phyloP scores from a whole-genome alignment of 2,329 filamentous ascomycete species.

The Beauveria sp. region DNA sequence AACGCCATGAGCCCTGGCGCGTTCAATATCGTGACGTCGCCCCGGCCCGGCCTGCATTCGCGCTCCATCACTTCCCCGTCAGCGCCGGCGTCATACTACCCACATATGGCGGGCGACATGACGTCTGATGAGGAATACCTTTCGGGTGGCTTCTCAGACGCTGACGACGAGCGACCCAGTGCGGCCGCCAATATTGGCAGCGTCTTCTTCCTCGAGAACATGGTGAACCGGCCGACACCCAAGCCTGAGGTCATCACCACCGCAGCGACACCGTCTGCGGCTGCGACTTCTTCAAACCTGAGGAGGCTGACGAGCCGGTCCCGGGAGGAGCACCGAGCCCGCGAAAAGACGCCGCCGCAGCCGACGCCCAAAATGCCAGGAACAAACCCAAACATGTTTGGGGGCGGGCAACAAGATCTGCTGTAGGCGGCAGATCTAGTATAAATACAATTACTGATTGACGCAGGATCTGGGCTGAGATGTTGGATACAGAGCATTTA shows the following conservation, averaged over 20 bases:
- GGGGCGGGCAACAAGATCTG: slow-evolving; percentile 30
- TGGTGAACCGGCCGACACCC: slow-evolving; percentile 47
- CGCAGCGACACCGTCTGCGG: background rate
- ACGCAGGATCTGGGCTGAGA: background rate
- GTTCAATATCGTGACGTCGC: slow-evolving; percentile 38
- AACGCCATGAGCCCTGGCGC: slow-evolving; percentile 58
- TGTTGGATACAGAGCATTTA: background rate
- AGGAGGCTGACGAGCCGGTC: slow-evolving; percentile 25
- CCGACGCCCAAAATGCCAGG: slow-evolving; percentile 33
- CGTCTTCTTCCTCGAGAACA: slow-evolving; percentile 51
- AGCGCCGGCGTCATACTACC: slow-evolving; percentile 46
- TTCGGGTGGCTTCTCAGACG: slow-evolving; percentile 73
- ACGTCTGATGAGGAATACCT: slow-evolving; percentile 69
- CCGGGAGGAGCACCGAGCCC: slow-evolving; percentile 23
- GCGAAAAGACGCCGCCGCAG: slow-evolving; percentile 29
- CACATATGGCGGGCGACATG: slow-evolving; percentile 49
- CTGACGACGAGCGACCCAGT: slow-evolving; percentile 49
- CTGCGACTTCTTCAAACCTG: slow-evolving; percentile 12
- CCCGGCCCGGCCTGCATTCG: slow-evolving; percentile 64
- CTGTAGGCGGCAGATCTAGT: slow-evolving; percentile 14
- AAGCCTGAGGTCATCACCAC: slow-evolving; percentile 20
- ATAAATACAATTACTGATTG: background rate
- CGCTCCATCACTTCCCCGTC: slow-evolving; percentile 81
- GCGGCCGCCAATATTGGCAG: slow-evolving; percentile 31
- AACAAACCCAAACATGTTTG: slow-evolving; percentile 20